Conservation (phyloP, 2,329 filamentous ascomycete genomes). For the Botrytis squamosa region DNA sequence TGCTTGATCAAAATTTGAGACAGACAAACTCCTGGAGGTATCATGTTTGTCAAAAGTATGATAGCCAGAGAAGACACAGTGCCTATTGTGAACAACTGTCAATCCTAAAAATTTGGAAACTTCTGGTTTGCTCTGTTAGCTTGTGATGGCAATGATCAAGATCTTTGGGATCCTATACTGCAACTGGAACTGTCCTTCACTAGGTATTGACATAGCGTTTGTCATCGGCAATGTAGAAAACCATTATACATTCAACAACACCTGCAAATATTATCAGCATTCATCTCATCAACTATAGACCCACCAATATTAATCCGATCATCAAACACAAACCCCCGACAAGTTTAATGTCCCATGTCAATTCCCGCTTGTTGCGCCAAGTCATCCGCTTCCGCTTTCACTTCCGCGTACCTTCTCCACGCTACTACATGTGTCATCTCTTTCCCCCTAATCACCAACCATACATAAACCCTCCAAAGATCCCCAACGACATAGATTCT, state of each 20-base stretch:
- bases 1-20: background rate
- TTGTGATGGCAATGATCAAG: background rate
- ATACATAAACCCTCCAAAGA: background rate
- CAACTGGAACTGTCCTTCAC: background rate
- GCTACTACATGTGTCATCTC: background rate
- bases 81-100: background rate
- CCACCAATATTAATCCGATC: background rate
- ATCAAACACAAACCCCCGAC: background rate
- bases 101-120: background rate
- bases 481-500: rapidly evolving
- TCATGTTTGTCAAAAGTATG: background rate
- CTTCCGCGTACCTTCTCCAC: no score
- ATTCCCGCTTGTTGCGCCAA: rapidly evolving
- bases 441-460: background rate
- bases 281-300: background rate
- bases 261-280: background rate
- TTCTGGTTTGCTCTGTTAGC: background rate
- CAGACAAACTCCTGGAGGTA: background rate
- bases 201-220: rapidly evolving
- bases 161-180: background rate
- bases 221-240: background rate
- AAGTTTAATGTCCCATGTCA: background rate
- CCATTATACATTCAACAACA: background rate
- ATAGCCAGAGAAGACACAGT: background rate
- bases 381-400: background rate